Percentiles rank a stretch among this genome's conserved stretches.
These are phyloP conservation scores for Saturnispora diversa DNA, from an alignment of 805 yeast genomes.

Conservation along the genomic window DNA sequence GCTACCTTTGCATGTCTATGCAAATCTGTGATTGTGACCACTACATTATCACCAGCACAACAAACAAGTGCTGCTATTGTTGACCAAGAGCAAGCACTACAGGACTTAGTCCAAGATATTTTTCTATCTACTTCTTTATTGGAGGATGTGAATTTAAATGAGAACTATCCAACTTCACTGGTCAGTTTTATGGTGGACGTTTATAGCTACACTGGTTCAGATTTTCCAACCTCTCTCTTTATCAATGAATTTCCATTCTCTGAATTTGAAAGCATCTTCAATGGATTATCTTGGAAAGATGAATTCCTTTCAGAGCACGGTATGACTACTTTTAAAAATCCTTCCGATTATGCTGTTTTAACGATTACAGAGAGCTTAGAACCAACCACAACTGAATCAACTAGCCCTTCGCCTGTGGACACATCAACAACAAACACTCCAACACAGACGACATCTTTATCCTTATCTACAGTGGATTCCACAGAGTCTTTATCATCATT, in stretches of 20 bases:
- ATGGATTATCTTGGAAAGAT: conserved; percentile 31
- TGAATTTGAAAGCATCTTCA: conserved; percentile 26
- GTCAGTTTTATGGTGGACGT: conserved; percentile 26
- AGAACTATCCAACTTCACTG: conserved; percentile 27
- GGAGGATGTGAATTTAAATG: conserved; percentile 25
- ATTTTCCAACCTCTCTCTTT: conserved; percentile 22
- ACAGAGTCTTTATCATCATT: background rate
- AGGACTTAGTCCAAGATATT: conserved; percentile 21
- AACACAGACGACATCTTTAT: too few species aligned
- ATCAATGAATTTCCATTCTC: conserved; percentile 28
- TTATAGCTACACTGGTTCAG: conserved; percentile 7
- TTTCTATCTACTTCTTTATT: conserved; percentile 4
- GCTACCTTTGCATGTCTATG: background rate
- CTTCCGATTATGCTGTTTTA: conserved; percentile 24
- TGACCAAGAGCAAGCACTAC: conserved; percentile 21
- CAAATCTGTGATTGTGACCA: conserved; percentile 12
- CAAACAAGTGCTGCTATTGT: conserved; percentile 28
- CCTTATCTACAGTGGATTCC: background rate
- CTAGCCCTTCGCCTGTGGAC: too few species aligned
- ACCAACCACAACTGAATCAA: background rate
- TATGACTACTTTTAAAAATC: conserved; percentile 23
- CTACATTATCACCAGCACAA: conserved; percentile 20
- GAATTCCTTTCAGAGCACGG: conserved; percentile 22
- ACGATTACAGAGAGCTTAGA: conserved; percentile 9
- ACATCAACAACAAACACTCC: conserved; percentile 1